Evolutionary conservation across 768 basidiomycete species (phyloP), one percentile per base, ranked within the genome.

Genomic region (Tephrocybe sp.): DNA sequence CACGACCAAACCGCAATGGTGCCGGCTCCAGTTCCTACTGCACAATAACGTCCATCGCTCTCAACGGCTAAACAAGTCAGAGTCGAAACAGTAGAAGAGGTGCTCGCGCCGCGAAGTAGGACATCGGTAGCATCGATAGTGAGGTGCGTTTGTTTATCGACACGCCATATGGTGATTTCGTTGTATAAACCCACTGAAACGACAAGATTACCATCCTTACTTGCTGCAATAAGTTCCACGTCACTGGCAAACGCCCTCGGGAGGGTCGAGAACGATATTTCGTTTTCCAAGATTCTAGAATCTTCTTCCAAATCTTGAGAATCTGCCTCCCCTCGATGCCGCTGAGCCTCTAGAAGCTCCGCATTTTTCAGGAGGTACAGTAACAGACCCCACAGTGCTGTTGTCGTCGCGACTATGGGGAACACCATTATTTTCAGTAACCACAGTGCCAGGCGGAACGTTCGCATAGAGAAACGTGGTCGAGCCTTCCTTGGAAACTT

Each of bases 321-420:
- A 51, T 76, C 75, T 1, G 71, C 60, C 29, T 79, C 80, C 1
- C 71, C 70, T 25, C 80, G 76, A 61, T 86, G 77, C 33, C 86
- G 76, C 59, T 94, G 91, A 2, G 90, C 88, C 59, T 94, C 94
- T 29, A 97, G 76, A 1, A 94, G 79, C 50, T 99, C 94, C 0
- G 91, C 83, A 56, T 95, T 86, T 70, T 94, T 95, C 53, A 97
- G 72, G 2, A 99, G 75, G 62, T 94, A 94, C 9, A 91, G 73
- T 7, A 95, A 72, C 10, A 98, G 68, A 7, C 79, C 75, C 64
- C 88, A 97, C 9, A 98, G 73, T 3, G 78, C 65, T 21, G 77
- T 69, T 6, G 87, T 89, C 0, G 94, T 95, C 4, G 75, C 74
- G 7, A 82, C 78, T 61, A 97, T 94, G 0, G 95, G 95, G 1